A percentile compares a stretch with the other conserved stretches of the same genome.
Conservation (phyloP, 805 yeast genomes). For the Barnettozyma salicaria region DNA sequence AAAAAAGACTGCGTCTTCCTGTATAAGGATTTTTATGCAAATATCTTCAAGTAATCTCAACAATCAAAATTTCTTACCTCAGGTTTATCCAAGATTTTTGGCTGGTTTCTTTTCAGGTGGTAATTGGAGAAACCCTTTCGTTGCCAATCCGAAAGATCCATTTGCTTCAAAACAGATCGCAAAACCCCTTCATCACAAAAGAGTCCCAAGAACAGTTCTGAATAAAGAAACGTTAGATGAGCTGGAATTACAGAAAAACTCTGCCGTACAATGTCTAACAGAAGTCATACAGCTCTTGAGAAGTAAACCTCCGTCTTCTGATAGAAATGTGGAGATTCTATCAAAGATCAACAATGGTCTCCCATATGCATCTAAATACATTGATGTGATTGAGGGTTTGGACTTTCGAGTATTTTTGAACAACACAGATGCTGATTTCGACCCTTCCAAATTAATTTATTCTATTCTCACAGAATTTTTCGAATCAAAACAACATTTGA, state of each 20-base stretch:
- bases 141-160: conserved; percentile 31
- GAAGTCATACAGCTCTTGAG: conserved; percentile 39
- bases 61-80: conserved; percentile 40
- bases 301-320: conserved; percentile 32
- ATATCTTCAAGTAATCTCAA: conserved; percentile 25
- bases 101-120: conserved; percentile 68
- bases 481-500: conserved; percentile 66
- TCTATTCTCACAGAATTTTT: conserved; percentile 59
- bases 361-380: conserved; percentile 40
- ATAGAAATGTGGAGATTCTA: conserved; percentile 47
- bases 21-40: conserved; percentile 28
- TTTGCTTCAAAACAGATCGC: conserved; percentile 24
- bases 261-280: conserved; percentile 35
- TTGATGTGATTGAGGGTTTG: conserved; percentile 52
- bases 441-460: conserved; percentile 25
- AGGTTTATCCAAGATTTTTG: conserved; percentile 63
- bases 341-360: conserved; percentile 49
- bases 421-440: conserved; percentile 17
- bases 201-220: conserved; percentile 39
- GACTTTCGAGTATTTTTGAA: conserved; percentile 49
- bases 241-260: conserved; percentile 31
- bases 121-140: conserved; percentile 71
- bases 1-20: conserved; percentile 27
- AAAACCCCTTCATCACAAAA: conserved; percentile 19
- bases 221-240: conserved; percentile 42